A percentile compares a stretch with the other conserved stretches of the same genome.
phyloP scores from a whole-genome alignment of 2,329 filamentous ascomycete genomes.

The Orbilia ellipsospora region DNA sequence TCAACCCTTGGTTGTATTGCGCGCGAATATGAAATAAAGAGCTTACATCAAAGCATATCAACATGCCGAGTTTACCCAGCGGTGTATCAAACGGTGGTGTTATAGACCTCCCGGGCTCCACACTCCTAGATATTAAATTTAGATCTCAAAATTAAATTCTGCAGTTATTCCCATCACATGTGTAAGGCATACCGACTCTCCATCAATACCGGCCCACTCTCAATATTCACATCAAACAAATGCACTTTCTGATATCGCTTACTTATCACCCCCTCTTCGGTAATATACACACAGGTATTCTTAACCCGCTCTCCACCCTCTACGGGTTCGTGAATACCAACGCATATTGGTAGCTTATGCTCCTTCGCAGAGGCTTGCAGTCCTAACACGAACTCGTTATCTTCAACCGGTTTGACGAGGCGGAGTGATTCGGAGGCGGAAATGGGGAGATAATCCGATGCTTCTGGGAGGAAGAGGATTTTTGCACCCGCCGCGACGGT shows the following conservation, averaged over 20 bases:
- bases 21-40: neutral
- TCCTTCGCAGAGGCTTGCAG: slow-evolving; percentile 75
- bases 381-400: slow-evolving; percentile 79
- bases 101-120: slow-evolving; percentile 75
- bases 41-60: slow-evolving; percentile 85
- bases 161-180: neutral
- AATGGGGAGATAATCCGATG: slow-evolving; percentile 84
- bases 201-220: slow-evolving; percentile 69
- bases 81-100: slow-evolving; percentile 77
- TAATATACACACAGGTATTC: slow-evolving; percentile 76
- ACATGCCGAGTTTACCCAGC: slow-evolving; percentile 78
- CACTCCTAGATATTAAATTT: slow-evolving; percentile 64
- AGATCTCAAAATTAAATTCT: slow-evolving; percentile 8
- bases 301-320: slow-evolving; percentile 68
- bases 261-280: slow-evolving; percentile 69
- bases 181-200: slow-evolving; percentile 67
- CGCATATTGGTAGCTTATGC: slow-evolving; percentile 77
- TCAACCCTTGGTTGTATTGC: neutral
- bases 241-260: slow-evolving; percentile 88
- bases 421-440: slow-evolving; percentile 75
- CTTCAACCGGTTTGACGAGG: slow-evolving; percentile 74
- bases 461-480: slow-evolving; percentile 92
- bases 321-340: slow-evolving; percentile 84
- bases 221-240: slow-evolving; percentile 79
- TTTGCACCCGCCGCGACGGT: slow-evolving; percentile 81